Base-by-base conservation (phyloP, 257 asterid genomes). In the Gentiana macrophylla region DNA sequence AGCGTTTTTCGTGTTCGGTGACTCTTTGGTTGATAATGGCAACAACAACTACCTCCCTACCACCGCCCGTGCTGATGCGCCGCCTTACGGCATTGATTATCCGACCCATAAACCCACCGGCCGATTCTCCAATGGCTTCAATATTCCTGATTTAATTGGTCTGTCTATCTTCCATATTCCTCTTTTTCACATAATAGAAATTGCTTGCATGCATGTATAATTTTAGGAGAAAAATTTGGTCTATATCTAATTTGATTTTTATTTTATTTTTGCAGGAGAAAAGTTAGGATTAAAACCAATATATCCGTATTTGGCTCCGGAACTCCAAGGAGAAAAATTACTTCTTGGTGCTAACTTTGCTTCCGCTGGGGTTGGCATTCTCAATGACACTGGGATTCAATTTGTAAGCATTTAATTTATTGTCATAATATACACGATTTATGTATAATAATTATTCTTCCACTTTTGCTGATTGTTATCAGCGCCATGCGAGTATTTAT, bases 61-160 rank as follows among this genome's bases (percentile, higher is more conserved):
- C 0, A 80, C 66, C 9, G 96, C 96, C 3, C 78, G 96, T 5
- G 97, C 97, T 32, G 94, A 89, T 50, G 43, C 88, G 2, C 95
- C 88, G 1, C 96, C 95, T 12, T 86, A 89, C 32, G 97, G 97
- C 62, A 77, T 89, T 49, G 97, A 89, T 70, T 86, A 66, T 24
- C 96, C 97, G 0, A 67, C 76, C 3, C 95, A 73, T 36, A 84
- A 78, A 0, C 80, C 95, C 45, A 89, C 94, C 0, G 97, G 97
- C 70, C 86, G 97, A 6, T 89, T 86, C 76, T 89, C 96, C 49
- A 89, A 89, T 24, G 97, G 97, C 71, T 79, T 80, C 53, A 89
- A 82, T 75, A 84, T 89, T 13, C 94, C 97, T 0, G 95, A 89
- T 64, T 60, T 89, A 48, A 77, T 89, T 34, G 72, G 94, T 84